phyloP scores from a whole-genome alignment of 108 stramenopile species.

The Cylindrotheca closterium region DNA sequence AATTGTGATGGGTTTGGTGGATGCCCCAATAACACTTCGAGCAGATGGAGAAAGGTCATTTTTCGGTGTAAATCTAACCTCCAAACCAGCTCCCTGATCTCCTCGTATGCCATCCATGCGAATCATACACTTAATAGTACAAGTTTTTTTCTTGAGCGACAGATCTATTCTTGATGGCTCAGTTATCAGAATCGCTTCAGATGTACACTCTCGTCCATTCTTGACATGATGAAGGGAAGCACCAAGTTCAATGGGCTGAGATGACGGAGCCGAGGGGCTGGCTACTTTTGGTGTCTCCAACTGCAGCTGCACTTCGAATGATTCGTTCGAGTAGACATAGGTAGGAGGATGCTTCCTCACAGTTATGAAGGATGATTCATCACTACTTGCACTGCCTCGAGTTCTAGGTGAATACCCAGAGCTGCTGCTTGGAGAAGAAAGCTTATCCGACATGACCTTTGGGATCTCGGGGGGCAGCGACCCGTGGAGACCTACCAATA shows the following conservation, averaged over 20 bases:
- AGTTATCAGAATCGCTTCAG: slow-evolving; percentile 22
- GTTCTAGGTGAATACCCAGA: slow-evolving; percentile 13
- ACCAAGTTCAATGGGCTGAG: slow-evolving; percentile 17
- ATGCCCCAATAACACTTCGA: neutral
- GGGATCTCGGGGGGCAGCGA: neutral
- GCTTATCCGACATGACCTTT: slow-evolving; percentile 29
- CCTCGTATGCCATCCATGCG: slow-evolving; percentile 29
- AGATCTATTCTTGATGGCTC: slow-evolving; percentile 21
- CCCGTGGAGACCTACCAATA: neutral
- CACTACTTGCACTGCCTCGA: slow-evolving; percentile 11
- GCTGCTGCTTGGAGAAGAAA: slow-evolving; percentile 21
- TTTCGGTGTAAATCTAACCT: slow-evolving; percentile 16
- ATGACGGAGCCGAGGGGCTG: slow-evolving; percentile 7
- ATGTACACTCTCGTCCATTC: slow-evolving; percentile 10
- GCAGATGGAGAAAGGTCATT: slow-evolving; percentile 3
- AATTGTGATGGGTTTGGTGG: slow-evolving; percentile 24
- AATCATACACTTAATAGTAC: slow-evolving; percentile 29
- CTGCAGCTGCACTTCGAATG: slow-evolving; percentile 46
- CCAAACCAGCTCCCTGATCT: slow-evolving; percentile 21
- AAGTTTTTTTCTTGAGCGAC: slow-evolving; percentile 3
- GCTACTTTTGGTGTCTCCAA: slow-evolving; percentile 22
- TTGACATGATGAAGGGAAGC: slow-evolving; percentile 20
- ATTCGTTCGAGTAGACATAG: slow-evolving; percentile 47
- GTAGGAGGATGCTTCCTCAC: slow-evolving; percentile 45
- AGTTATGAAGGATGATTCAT: slow-evolving; percentile 18